These are phyloP conservation scores for Tremella yokohamensis DNA, from an alignment of 768 basidiomycete species.

Conservation along the genomic window DNA sequence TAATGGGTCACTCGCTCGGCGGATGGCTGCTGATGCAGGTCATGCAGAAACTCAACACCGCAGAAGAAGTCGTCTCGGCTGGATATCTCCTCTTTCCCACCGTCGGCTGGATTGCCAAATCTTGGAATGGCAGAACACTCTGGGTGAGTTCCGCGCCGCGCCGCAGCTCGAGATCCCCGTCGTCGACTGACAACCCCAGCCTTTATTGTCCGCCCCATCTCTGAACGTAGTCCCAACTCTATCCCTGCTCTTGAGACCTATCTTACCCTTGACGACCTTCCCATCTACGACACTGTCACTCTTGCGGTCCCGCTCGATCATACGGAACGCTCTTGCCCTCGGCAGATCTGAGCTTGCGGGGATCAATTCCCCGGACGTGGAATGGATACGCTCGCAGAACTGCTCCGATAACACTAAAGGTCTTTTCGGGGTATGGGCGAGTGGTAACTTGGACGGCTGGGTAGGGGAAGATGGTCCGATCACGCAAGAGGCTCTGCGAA, in stretches of 20 bases:
- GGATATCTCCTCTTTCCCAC: slow-evolving; percentile 70
- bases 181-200: slow-evolving; percentile 44
- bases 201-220: slow-evolving; percentile 55
- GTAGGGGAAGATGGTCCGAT: slow-evolving; percentile 60
- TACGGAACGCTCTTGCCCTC: slow-evolving; percentile 61
- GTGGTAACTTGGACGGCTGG: slow-evolving; percentile 64
- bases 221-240: slow-evolving; percentile 53
- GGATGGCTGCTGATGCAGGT: slow-evolving; percentile 67
- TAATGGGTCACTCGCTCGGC: slow-evolving; percentile 64
- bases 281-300: slow-evolving; percentile 51
- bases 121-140: slow-evolving; percentile 63
- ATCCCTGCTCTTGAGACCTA: slow-evolving; percentile 55
- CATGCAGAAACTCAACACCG: slow-evolving; percentile 26
- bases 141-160: slow-evolving; percentile 54
- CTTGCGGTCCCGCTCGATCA: slow-evolving; percentile 57
- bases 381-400: slow-evolving; percentile 49
- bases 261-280: slow-evolving; percentile 55
- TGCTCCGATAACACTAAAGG: slow-evolving; percentile 43
- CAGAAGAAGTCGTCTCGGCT: slow-evolving; percentile 46
- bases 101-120: slow-evolving; percentile 61
- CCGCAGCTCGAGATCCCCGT: not conserved
- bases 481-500: slow-evolving; percentile 55
- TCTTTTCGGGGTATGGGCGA: slow-evolving; percentile 59
- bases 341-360: slow-evolving; percentile 66
- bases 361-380: slow-evolving; percentile 59